Conservation (phyloP, 1,284 basidiomycete genomes). For the Apiotrichum domesticum region DNA sequence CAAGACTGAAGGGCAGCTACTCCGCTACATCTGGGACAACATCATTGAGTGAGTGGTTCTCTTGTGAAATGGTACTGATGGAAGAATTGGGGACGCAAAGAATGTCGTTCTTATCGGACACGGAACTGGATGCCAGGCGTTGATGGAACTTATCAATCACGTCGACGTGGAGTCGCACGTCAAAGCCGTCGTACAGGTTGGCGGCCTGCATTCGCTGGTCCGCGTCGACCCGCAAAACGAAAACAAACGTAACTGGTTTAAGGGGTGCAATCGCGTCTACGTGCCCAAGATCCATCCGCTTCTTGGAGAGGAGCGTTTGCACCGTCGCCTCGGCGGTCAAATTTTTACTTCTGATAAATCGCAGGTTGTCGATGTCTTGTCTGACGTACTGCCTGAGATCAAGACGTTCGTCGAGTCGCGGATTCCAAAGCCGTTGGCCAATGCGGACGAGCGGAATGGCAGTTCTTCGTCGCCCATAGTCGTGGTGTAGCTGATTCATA, state of each 20-base stretch:
- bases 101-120: conserved; percentile 79
- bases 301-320: conserved; percentile 36
- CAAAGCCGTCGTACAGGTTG: conserved; percentile 66
- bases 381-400: conserved; percentile 37
- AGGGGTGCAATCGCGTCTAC: conserved; percentile 37
- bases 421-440: conserved; percentile 7
- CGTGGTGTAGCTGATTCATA: neutral
- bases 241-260: conserved; percentile 39
- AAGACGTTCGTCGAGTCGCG: conserved; percentile 34
- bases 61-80: neutral
- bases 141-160: conserved; percentile 66
- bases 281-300: conserved; percentile 38
- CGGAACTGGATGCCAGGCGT: conserved; percentile 67
- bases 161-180: conserved; percentile 62
- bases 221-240: conserved; percentile 39
- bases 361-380: conserved; percentile 42
- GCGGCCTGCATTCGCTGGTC: conserved; percentile 56
- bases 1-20: conserved; percentile 51
- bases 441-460: neutral
- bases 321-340: conserved; percentile 41
- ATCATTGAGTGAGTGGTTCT: conserved; percentile 67
- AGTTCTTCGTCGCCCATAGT: neutral
- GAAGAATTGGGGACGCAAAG: conserved; percentile 63
- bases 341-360: conserved; percentile 34
- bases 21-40: conserved; percentile 91